Evolutionary conservation across 768 basidiomycete species (phyloP).

Genomic region (Pulveroboletus sp.): DNA sequence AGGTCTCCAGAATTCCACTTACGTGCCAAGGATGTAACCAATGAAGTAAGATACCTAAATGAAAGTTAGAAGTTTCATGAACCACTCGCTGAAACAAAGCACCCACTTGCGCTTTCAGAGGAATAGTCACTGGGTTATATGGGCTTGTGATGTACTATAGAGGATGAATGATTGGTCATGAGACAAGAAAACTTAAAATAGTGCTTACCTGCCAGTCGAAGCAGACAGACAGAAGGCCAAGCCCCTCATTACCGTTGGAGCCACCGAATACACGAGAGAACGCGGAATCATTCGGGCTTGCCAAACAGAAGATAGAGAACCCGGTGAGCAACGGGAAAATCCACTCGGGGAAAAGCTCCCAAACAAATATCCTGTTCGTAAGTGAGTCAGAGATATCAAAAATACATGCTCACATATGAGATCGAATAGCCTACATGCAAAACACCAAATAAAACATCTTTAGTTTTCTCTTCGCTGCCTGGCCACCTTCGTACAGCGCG

Average conservation of each 20-base stretch:
- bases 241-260: constrained; percentile 58
- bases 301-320: too few relatives aligned
- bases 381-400: constrained; percentile 11
- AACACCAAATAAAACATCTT: constrained; percentile 26
- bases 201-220: constrained; percentile 58
- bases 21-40: constrained; percentile 54
- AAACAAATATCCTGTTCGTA: too few relatives aligned
- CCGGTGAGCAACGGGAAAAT: too few relatives aligned
- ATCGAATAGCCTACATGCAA: constrained; percentile 31
- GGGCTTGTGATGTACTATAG: constrained; percentile 24
- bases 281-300: constrained; percentile 36
- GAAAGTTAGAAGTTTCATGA: background rate
- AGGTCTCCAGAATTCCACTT: constrained; percentile 7
- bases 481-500: constrained; percentile 40
- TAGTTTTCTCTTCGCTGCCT: constrained; percentile 38
- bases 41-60: constrained; percentile 42
- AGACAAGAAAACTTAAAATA: constrained; percentile 16
- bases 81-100: too few relatives aligned
- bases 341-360: too few relatives aligned
- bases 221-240: constrained; percentile 54
- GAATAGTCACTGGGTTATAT: constrained; percentile 49
- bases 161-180: background rate
- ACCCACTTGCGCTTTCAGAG: constrained; percentile 46
- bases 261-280: constrained; percentile 59
- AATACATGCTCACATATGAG: too few relatives aligned